These are phyloP conservation scores for Excoecaria cochinchinensis DNA, from an alignment of 345 rosid genomes.

Conservation along the genomic window DNA sequence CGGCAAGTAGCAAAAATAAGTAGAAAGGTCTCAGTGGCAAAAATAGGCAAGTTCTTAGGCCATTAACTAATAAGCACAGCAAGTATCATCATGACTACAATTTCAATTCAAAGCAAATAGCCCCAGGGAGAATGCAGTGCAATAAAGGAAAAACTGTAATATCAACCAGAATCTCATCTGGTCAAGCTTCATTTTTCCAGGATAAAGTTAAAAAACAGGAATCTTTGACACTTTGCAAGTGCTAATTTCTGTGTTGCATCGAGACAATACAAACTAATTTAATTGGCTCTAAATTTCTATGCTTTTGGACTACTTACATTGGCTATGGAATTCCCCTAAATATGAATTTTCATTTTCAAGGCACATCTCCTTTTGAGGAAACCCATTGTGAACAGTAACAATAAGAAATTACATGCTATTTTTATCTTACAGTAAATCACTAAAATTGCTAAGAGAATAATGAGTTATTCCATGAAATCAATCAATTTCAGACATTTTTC, in stretches of 20 bases:
- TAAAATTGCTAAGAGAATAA: background rate
- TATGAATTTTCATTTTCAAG: background rate
- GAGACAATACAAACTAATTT: background rate
- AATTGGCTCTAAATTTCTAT: background rate
- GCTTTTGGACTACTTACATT: background rate
- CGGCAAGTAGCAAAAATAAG: too few relatives aligned
- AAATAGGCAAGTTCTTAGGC: background rate
- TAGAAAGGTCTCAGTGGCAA: too few relatives aligned
- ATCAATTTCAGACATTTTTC: background rate
- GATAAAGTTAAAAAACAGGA: background rate
- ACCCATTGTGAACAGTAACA: background rate
- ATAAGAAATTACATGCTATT: background rate
- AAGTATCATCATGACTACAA: background rate
- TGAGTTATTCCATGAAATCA: constrained; percentile 6
- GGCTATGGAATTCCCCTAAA: background rate
- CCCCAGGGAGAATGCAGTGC: background rate
- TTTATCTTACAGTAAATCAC: constrained; percentile 7
- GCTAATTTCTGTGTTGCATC: background rate
- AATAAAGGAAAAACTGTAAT: background rate
- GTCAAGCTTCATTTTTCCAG: background rate
- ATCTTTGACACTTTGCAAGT: background rate
- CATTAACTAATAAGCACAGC: background rate
- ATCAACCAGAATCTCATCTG: background rate
- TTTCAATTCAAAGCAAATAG: background rate
- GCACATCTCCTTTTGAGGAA: background rate